Conservation (phyloP, 768 basidiomycete species). For the Cystobasidium onofrii region DNA sequence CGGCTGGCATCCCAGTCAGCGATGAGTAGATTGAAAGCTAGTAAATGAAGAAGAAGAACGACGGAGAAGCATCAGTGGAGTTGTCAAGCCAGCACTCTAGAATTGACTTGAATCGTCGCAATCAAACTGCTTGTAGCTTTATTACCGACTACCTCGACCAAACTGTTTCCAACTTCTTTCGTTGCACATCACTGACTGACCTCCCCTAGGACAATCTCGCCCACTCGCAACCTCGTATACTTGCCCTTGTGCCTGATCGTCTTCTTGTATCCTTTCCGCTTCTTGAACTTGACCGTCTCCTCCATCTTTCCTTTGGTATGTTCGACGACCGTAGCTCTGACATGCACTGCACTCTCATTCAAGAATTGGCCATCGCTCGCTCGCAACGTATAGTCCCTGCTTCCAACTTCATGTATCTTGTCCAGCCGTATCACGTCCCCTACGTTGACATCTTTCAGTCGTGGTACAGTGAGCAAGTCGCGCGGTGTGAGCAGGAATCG, state of each 20-base stretch:
- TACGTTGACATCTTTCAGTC: conserved; percentile 71
- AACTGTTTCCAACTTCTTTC: not conserved
- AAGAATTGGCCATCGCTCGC: conserved; percentile 39
- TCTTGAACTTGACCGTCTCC: conserved; percentile 87
- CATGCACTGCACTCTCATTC: conserved; percentile 54
- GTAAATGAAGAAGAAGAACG: no score
- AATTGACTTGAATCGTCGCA: not conserved
- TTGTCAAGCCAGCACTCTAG: no score
- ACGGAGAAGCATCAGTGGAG: no score
- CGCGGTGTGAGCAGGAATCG: conserved; percentile 82
- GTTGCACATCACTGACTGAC: not conserved
- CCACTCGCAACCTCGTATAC: conserved; percentile 88
- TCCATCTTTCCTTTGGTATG: conserved; percentile 94
- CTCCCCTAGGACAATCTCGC: conserved; percentile 57
- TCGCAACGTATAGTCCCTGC: conserved; percentile 84
- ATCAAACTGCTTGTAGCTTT: not conserved
- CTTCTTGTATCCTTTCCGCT: conserved; percentile 95
- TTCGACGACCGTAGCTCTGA: conserved; percentile 87
- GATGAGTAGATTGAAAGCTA: not conserved
- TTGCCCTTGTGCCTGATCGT: conserved; percentile 88
- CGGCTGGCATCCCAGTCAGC: conserved; percentile 15
- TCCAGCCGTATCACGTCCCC: conserved; percentile 76
- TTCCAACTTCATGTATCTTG: conserved; percentile 86
- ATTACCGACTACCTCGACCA: not conserved
- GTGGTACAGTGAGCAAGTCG: conserved; percentile 88